phyloP scores from a whole-genome alignment of 2,329 filamentous ascomycete genomes.

The Curvularia lunata region DNA sequence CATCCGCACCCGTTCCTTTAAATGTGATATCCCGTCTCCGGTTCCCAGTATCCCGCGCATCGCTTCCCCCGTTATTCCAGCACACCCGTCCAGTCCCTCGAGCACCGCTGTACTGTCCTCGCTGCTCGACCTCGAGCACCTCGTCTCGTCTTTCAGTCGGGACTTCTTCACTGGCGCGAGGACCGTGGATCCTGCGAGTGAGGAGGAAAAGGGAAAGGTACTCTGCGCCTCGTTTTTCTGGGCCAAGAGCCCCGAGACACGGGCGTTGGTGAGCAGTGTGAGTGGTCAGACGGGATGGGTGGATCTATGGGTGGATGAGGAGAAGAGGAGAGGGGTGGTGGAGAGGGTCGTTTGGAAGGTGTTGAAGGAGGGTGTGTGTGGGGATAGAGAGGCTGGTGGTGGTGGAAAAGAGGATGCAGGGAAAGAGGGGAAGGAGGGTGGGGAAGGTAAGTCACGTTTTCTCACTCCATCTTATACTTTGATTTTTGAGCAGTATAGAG shows the following conservation, averaged over 20 bases:
- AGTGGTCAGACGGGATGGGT: slow-evolving; percentile 34
- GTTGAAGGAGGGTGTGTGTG: slow-evolving; percentile 39
- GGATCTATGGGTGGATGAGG: slow-evolving; percentile 26
- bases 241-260: slow-evolving; percentile 22
- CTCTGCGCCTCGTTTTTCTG: slow-evolving; percentile 7
- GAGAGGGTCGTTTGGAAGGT: slow-evolving; percentile 41
- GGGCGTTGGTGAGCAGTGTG: slow-evolving; percentile 34
- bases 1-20: too few species aligned
- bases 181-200: background rate
- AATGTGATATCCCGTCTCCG: too few species aligned
- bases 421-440: too few species aligned
- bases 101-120: slow-evolving; percentile 13
- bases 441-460: too few species aligned
- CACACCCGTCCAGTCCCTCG: too few species aligned
- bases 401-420: too few species aligned
- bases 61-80: too few species aligned
- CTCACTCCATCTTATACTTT: too few species aligned
- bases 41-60: too few species aligned
- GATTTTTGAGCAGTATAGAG: too few species aligned
- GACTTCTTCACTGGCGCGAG: background rate
- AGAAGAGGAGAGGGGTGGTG: slow-evolving; percentile 31
- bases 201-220: background rate
- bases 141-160: background rate
- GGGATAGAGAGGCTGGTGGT: slow-evolving; percentile 34
- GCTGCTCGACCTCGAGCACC: slow-evolving; percentile 9